Evolutionary conservation across 2,329 filamentous ascomycete species (phyloP).

Genomic region (Penicillium frequentans): DNA sequence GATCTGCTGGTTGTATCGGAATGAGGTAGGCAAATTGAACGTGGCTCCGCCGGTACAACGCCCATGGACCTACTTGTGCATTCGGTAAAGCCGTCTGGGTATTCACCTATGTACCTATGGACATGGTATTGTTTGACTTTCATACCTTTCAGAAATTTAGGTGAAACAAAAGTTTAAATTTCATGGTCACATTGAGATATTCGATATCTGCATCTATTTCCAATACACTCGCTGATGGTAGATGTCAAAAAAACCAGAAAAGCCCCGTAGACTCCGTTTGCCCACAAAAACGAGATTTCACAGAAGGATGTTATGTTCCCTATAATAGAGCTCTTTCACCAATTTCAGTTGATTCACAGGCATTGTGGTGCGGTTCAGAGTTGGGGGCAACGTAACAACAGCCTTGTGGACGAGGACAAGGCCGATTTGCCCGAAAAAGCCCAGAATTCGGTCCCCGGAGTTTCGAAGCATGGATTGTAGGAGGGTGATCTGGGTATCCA

Average conservation of each 20-base stretch:
- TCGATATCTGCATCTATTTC: neutral
- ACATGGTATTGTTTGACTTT: too few relatives aligned
- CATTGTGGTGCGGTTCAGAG: conserved; percentile 36
- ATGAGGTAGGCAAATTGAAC: neutral
- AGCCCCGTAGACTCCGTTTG: neutral
- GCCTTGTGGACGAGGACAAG: conserved; percentile 69
- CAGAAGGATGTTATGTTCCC: conserved; percentile 34
- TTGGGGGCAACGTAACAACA: conserved; percentile 68
- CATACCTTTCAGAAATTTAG: too few relatives aligned
- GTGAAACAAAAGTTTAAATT: neutral
- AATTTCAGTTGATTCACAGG: conserved; percentile 40
- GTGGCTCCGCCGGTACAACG: neutral
- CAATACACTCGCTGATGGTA: neutral
- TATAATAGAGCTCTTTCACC: conserved; percentile 36
- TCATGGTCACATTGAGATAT: neutral
- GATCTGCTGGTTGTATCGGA: neutral
- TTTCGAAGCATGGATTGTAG: conserved; percentile 71
- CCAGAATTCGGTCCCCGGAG: conserved; percentile 72
- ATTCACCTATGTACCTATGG: too few relatives aligned
- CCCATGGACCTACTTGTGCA: too few relatives aligned
- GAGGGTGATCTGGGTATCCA: conserved; percentile 72
- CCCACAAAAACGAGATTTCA: neutral
- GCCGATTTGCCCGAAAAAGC: conserved; percentile 76
- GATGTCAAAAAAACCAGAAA: neutral
- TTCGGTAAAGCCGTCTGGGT: too few relatives aligned